A percentile compares a stretch with the other conserved stretches of the same genome.
phyloP scores from a whole-genome alignment of 305 asterid genomes.

The Fraxinus velutina region DNA sequence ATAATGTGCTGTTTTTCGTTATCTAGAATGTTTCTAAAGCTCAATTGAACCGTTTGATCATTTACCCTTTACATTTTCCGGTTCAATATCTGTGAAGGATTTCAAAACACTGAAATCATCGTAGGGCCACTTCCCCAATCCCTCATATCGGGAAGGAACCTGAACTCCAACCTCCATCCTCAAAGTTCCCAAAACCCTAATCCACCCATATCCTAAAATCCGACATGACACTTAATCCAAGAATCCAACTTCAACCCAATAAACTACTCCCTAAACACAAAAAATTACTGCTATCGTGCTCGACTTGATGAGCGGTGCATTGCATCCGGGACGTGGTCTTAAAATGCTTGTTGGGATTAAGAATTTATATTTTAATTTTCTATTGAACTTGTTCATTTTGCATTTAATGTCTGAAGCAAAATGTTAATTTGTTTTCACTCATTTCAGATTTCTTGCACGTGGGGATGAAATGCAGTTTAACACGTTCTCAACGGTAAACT shows the following conservation, averaged over 20 bases:
- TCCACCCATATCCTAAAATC: conserved; percentile 62
- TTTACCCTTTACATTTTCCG: neutral
- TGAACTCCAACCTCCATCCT: conserved; percentile 31
- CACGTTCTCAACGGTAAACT: neutral
- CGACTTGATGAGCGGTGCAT: neutral
- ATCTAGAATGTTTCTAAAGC: neutral
- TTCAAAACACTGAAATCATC: conserved; percentile 24
- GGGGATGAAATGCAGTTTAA: neutral
- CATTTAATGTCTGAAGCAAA: neutral
- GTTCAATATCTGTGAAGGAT: neutral
- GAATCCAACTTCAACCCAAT: conserved; percentile 36
- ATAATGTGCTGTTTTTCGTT: neutral
- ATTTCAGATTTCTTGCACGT: neutral
- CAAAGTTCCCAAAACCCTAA: conserved; percentile 45
- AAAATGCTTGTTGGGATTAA: neutral
- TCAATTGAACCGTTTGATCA: neutral
- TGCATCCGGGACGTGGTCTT: neutral
- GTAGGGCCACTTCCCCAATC: conserved; percentile 36
- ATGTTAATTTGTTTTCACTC: neutral
- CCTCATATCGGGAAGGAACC: conserved; percentile 27
- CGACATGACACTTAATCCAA: conserved; percentile 45
- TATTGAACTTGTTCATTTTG: neutral
- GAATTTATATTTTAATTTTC: neutral
- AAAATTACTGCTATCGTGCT: neutral
- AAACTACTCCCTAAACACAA: conserved; percentile 31